These are phyloP conservation scores for Aspergillus novofumigatus DNA, from an alignment of 2,329 filamentous ascomycete genomes.

Conservation along the genomic window DNA sequence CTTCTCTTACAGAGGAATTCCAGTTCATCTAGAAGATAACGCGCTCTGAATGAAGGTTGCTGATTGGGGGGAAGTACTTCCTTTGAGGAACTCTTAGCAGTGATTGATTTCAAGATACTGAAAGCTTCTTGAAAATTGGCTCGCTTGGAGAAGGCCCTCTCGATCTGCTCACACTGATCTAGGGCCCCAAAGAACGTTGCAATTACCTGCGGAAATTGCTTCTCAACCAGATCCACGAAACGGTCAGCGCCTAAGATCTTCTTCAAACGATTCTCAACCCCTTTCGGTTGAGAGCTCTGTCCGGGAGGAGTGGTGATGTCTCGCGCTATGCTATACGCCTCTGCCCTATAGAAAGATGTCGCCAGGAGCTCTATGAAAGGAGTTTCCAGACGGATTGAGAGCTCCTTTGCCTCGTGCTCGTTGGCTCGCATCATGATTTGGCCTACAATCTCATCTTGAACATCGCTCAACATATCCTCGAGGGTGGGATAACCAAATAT, in stretches of 20 bases:
- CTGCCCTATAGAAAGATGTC: conserved; percentile 68
- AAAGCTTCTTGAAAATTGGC: conserved; percentile 58
- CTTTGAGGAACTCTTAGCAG: conserved; percentile 61
- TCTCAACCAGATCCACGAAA: conserved; percentile 61
- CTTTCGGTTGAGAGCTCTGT: conserved; percentile 46
- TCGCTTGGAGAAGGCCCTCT: conserved; percentile 61
- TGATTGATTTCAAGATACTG: conserved; percentile 65
- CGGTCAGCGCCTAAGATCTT: conserved; percentile 63
- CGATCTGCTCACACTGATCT: conserved; percentile 70
- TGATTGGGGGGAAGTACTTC: conserved; percentile 69
- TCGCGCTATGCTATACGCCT: conserved; percentile 79
- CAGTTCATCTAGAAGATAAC: conserved; percentile 70
- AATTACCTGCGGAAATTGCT: conserved; percentile 72
- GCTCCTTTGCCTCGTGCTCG: conserved; percentile 56
- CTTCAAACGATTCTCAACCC: conserved; percentile 62
- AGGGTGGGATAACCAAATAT: conserved; percentile 77
- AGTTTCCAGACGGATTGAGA: conserved; percentile 57
- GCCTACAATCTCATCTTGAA: conserved; percentile 72
- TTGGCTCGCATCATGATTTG: conserved; percentile 79
- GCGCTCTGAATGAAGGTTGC: conserved; percentile 80
- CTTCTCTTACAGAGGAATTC: conserved; percentile 72
- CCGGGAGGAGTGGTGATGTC: conserved; percentile 55
- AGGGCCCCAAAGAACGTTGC: conserved; percentile 71
- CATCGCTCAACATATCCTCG: conserved; percentile 62
- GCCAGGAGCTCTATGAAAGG: conserved; percentile 57